Conservation (phyloP, 352 stramenopile species). For the Pythium phragmitis region DNA sequence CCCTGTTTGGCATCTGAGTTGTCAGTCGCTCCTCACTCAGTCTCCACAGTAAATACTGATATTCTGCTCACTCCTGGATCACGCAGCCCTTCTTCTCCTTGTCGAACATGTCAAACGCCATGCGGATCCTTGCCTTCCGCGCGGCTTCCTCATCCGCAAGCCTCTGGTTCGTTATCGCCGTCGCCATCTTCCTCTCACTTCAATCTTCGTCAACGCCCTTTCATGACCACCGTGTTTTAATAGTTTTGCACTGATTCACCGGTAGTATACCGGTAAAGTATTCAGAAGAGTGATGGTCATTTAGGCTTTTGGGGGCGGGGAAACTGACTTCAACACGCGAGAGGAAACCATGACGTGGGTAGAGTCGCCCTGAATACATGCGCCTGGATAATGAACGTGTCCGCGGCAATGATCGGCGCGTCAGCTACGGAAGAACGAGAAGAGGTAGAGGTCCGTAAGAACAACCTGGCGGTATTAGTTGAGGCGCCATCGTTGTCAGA, state of each 20-base stretch:
- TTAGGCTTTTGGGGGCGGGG: not conserved
- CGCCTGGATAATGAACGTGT: not conserved
- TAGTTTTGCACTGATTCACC: not conserved
- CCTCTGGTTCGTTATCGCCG: slow-evolving; percentile 35
- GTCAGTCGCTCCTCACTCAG: not conserved
- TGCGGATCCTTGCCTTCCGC: slow-evolving; percentile 62
- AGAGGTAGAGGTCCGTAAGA: not conserved
- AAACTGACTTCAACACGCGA: not conserved
- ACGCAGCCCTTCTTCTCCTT: slow-evolving; percentile 90
- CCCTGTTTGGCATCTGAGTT: slow-evolving; percentile 32
- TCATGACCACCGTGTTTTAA: not conserved
- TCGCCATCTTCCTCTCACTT: slow-evolving; percentile 5
- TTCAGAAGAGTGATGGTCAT: not conserved
- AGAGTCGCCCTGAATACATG: not conserved
- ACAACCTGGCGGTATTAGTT: not conserved
- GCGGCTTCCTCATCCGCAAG: slow-evolving; percentile 40
- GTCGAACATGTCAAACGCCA: slow-evolving; percentile 91
- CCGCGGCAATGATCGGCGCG: not conserved
- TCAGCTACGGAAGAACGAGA: not conserved
- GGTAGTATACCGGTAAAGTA: not conserved
- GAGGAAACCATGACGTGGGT: not conserved
- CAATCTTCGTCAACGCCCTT: not conserved
- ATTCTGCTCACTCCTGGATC: slow-evolving; percentile 67
- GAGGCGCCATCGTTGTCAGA: not conserved
- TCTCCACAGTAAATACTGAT: not conserved